phyloP scores from a whole-genome alignment of 2,329 filamentous ascomycete genomes.

The Colletotrichum costaricense region DNA sequence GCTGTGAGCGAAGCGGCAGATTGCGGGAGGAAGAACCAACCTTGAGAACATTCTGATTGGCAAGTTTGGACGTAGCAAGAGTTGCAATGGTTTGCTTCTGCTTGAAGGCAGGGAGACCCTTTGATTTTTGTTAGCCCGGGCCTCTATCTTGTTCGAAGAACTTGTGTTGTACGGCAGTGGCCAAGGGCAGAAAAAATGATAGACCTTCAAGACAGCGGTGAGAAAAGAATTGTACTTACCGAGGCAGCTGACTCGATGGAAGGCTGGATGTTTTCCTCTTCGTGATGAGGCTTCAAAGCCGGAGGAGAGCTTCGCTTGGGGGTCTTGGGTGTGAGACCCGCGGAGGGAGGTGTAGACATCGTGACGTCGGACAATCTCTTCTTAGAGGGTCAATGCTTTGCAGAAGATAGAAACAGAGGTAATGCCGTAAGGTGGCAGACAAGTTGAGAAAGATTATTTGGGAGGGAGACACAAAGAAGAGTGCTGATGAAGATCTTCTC shows the following conservation, averaged over 20 bases:
- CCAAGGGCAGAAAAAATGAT: neutral
- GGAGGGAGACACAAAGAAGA: conserved; percentile 14
- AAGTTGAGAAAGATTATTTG: conserved; percentile 32
- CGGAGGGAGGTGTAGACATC: conserved; percentile 32
- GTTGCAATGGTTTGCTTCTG: conserved; percentile 58
- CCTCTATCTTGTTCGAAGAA: neutral
- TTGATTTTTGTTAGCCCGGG: neutral
- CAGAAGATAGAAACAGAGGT: conserved; percentile 27
- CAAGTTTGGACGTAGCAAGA: conserved; percentile 65
- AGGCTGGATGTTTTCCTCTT: conserved; percentile 38
- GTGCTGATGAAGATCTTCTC: conserved; percentile 2
- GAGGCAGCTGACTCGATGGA: conserved; percentile 3
- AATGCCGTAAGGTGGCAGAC: conserved; percentile 29
- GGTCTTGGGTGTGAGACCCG: conserved; percentile 22
- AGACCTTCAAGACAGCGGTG: neutral
- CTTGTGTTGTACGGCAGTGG: neutral
- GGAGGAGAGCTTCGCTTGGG: conserved; percentile 31
- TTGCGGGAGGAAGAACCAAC: conserved; percentile 45
- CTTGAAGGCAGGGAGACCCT: neutral
- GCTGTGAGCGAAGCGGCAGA: conserved; percentile 39
- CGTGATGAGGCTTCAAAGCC: conserved; percentile 29
- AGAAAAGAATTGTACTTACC: conserved; percentile 1
- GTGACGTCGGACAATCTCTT: conserved; percentile 5
- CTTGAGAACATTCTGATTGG: conserved; percentile 66
- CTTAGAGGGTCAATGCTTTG: conserved; percentile 17